phyloP scores from a whole-genome alignment of 164 flowering plant genomes.

The Taxillus chinensis region DNA sequence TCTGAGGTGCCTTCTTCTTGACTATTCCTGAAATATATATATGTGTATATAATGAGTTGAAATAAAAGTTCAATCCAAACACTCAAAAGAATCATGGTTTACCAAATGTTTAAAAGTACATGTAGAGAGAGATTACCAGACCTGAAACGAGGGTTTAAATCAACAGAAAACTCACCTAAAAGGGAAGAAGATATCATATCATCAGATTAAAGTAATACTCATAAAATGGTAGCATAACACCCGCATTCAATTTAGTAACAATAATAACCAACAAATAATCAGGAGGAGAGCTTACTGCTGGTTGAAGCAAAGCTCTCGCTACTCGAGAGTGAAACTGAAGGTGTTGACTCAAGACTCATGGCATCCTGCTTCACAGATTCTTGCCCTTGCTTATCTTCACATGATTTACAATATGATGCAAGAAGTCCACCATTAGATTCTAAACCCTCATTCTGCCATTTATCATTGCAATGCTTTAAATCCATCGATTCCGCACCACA shows the following conservation, averaged over 20 bases:
- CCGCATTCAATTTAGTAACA: background rate
- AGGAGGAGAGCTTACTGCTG: slow-evolving; percentile 35
- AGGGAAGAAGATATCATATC: slow-evolving; percentile 1
- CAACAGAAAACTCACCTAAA: slow-evolving; percentile 68
- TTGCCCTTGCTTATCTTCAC: slow-evolving; percentile 25
- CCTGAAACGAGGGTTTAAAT: slow-evolving; percentile 36
- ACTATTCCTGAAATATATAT: slow-evolving; percentile 20
- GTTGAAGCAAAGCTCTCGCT: slow-evolving; percentile 42
- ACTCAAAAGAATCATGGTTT: background rate
- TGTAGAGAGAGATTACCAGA: slow-evolving; percentile 4
- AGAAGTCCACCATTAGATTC: slow-evolving; percentile 14
- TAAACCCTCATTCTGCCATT: slow-evolving; percentile 7
- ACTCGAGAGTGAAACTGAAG: slow-evolving; percentile 43
- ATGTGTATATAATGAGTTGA: background rate
- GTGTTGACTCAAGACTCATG: slow-evolving; percentile 21
- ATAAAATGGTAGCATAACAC: background rate
- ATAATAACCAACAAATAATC: background rate
- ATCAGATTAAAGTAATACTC: background rate
- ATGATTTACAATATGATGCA: slow-evolving; percentile 21
- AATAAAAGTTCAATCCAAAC: background rate
- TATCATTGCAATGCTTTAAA: slow-evolving; percentile 8
- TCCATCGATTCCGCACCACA: slow-evolving; percentile 21
- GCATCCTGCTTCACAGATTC: slow-evolving; percentile 15
- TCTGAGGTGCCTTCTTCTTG: slow-evolving; percentile 21
- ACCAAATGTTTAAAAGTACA: background rate